Conservation (phyloP, 495 filamentous ascomycete species). For the Aspergillus steynii region DNA sequence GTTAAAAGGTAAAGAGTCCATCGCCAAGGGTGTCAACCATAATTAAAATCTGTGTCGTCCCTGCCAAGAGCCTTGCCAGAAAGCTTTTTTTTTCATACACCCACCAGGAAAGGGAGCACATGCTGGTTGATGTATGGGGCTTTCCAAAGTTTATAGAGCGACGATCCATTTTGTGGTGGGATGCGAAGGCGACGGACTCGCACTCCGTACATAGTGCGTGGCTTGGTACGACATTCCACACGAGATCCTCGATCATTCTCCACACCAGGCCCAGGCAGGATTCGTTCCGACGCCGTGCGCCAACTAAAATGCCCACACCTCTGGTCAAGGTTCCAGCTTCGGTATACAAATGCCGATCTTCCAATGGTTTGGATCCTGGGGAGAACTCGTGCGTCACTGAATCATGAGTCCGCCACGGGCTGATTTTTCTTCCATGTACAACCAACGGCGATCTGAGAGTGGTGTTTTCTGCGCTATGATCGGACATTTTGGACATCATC, state of each 20-base stretch:
- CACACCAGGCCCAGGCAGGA: background rate
- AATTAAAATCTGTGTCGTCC: slow-evolving; percentile 2
- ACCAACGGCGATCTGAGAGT: background rate
- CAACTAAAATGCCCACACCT: background rate
- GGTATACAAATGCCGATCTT: background rate
- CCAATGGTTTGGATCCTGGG: background rate
- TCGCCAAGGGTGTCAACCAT: slow-evolving; percentile 2
- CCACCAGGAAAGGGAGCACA: background rate
- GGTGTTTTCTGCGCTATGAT: too few species aligned
- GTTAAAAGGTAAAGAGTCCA: background rate
- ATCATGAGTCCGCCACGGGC: background rate
- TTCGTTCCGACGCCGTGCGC: background rate
- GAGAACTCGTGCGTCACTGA: background rate
- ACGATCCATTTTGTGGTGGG: background rate
- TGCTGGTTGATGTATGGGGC: slow-evolving; percentile 7
- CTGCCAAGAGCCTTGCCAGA: background rate
- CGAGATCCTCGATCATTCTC: background rate
- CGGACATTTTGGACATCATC: too few species aligned
- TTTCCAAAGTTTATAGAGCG: background rate
- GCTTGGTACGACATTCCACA: slow-evolving; percentile 2
- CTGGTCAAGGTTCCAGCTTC: background rate
- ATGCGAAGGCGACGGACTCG: background rate
- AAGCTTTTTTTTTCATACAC: slow-evolving; percentile 2
- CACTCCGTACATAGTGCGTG: background rate
- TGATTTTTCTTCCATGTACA: background rate